Conservation (phyloP, 176 grass and related monocot genomes). For the Echinochloa phyllopogon region DNA sequence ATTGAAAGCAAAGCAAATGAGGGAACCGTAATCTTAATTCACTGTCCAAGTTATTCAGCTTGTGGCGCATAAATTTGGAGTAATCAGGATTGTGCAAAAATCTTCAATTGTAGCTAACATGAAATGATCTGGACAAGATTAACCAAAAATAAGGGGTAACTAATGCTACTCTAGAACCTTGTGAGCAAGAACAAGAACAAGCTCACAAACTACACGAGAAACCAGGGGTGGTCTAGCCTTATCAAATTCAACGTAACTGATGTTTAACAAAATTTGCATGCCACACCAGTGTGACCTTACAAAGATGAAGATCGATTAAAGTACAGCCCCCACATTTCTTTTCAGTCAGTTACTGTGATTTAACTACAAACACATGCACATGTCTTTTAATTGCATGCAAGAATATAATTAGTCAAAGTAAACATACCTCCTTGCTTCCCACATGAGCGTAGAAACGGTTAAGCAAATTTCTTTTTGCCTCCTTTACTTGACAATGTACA, state of each 20-base stretch:
- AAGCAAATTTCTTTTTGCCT: constrained; percentile 85
- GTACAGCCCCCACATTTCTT: not conserved
- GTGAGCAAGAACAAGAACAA: not conserved
- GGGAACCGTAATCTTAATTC: not conserved
- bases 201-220: not conserved
- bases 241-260: not conserved
- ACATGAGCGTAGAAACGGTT: constrained; percentile 98
- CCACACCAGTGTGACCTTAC: not conserved
- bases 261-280: not conserved
- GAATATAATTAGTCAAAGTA: not conserved
- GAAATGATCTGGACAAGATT: not conserved
- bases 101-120: not conserved
- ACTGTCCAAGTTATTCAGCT: not conserved
- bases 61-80: not conserved
- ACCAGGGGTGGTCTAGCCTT: not conserved
- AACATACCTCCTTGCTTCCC: constrained; percentile 89
- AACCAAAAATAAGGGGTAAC: not conserved
- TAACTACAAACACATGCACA: not conserved
- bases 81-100: not conserved
- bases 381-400: constrained; percentile 2
- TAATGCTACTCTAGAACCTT: not conserved
- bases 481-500: constrained; percentile 95
- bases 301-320: not conserved
- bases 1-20: constrained; percentile 9
- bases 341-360: not conserved